phyloP scores from a whole-genome alignment of 495 filamentous ascomycete species.

The Trichoderma erinaceum region DNA sequence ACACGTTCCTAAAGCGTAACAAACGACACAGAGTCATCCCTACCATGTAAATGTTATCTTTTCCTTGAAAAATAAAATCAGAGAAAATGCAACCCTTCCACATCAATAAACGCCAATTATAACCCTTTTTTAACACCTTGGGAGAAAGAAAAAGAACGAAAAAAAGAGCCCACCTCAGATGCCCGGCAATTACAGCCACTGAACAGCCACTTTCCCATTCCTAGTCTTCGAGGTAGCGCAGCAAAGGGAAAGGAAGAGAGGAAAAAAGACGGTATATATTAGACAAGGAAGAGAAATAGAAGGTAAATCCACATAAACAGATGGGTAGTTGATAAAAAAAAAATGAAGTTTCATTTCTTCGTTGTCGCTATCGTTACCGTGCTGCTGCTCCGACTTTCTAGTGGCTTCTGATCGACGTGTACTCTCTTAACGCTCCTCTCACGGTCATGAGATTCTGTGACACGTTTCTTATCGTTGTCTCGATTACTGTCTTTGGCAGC shows the following conservation, averaged over 20 bases:
- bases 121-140: constrained; percentile 6
- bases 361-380: background rate
- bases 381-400: background rate
- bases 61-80: background rate
- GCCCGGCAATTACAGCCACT: background rate
- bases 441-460: constrained; percentile 30
- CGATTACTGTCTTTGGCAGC: constrained; percentile 39
- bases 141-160: background rate
- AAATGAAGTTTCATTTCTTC: background rate
- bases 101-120: constrained; percentile 2
- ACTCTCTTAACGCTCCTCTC: constrained; percentile 38
- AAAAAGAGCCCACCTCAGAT: background rate
- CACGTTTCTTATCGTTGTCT: constrained; percentile 46
- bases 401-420: constrained; percentile 30
- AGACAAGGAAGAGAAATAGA: background rate
- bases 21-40: background rate
- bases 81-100: background rate
- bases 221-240: background rate
- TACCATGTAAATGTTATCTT: background rate
- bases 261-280: background rate
- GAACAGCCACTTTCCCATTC: background rate
- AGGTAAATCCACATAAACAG: background rate
- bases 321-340: background rate
- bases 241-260: background rate
- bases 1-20: background rate